These are phyloP conservation scores for Papiliotrema terrestris DNA, from an alignment of 1,284 basidiomycete genomes.

Conservation along the genomic window DNA sequence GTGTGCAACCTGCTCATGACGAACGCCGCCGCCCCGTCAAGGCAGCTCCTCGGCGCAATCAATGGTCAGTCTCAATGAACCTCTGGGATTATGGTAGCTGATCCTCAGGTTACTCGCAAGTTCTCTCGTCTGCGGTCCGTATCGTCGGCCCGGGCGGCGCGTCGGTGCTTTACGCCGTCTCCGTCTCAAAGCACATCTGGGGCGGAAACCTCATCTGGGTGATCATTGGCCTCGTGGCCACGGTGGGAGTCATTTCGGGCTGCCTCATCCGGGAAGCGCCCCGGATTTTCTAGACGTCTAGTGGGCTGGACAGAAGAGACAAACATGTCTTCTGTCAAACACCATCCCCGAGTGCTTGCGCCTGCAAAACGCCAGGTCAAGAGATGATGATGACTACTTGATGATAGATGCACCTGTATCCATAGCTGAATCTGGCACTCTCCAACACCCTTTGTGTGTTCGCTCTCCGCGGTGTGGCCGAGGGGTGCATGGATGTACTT, in stretches of 20 bases:
- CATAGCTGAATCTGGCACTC: too few species aligned
- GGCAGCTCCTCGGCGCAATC: conserved; percentile 29
- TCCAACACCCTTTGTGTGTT: too few species aligned
- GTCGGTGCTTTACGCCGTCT: conserved; percentile 37
- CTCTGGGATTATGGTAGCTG: not conserved
- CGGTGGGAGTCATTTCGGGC: conserved; percentile 15
- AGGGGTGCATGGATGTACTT: too few species aligned
- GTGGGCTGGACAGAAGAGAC: too few species aligned
- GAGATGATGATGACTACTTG: too few species aligned
- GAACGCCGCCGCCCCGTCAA: conserved; percentile 32
- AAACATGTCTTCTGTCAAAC: too few species aligned
- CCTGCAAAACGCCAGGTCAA: not conserved
- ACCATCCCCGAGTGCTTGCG: too few species aligned
- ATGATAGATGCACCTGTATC: too few species aligned
- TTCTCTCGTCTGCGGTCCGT: conserved; percentile 28
- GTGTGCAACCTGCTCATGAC: conserved; percentile 40
- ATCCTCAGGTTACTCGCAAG: conserved; percentile 25
- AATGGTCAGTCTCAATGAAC: conserved; percentile 21
- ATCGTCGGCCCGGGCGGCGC: conserved; percentile 32
- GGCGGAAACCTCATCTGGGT: conserved; percentile 40
- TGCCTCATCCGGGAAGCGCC: conserved; percentile 2
- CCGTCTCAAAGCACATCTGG: conserved; percentile 32
- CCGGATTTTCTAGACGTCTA: too few species aligned
- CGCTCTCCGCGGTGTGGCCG: too few species aligned
- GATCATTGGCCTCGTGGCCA: conserved; percentile 14